Conservation (phyloP, 2,329 filamentous ascomycete species). For the Penicillium capsulatum region DNA sequence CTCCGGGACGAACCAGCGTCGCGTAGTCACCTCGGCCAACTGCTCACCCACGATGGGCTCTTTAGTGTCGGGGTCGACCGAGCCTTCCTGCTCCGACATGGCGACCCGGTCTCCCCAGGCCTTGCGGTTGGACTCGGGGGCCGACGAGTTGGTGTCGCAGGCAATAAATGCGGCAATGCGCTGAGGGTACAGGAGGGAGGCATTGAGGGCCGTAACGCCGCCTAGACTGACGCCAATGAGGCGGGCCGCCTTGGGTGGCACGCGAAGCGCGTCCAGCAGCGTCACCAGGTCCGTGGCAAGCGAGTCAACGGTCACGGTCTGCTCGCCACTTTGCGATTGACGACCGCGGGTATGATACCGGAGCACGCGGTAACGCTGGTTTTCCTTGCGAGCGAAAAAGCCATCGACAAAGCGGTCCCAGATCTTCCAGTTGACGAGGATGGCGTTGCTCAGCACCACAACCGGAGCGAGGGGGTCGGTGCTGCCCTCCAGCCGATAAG, state of each 20-base stretch:
- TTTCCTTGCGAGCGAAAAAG: constrained; percentile 52
- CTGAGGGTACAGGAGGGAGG: constrained; percentile 62
- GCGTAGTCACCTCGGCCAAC: constrained; percentile 67
- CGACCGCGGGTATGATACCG: constrained; percentile 75
- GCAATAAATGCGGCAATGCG: constrained; percentile 61
- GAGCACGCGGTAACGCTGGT: constrained; percentile 64
- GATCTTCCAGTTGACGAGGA: constrained; percentile 73
- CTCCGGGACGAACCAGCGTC: constrained; percentile 66
- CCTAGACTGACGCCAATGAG: constrained; percentile 77
- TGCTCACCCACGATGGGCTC: constrained; percentile 57
- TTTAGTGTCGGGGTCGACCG: constrained; percentile 32
- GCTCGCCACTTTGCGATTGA: constrained; percentile 36
- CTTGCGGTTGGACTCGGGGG: constrained; percentile 68
- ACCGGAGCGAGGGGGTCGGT: constrained; percentile 62
- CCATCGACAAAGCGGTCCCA: constrained; percentile 69
- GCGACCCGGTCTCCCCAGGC: constrained; percentile 75
- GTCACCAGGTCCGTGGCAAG: constrained; percentile 64
- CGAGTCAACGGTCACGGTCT: constrained; percentile 58
- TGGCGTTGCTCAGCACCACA: constrained; percentile 73
- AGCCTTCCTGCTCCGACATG: constrained; percentile 57
- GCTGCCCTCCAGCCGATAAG: constrained; percentile 73
- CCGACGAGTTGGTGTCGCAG: constrained; percentile 73
- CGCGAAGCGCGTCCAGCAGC: constrained; percentile 65
- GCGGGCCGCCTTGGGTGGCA: constrained; percentile 57
- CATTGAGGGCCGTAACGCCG: constrained; percentile 71